Conservation (phyloP, 345 rosid genomes). For the Camelina hispida region DNA sequence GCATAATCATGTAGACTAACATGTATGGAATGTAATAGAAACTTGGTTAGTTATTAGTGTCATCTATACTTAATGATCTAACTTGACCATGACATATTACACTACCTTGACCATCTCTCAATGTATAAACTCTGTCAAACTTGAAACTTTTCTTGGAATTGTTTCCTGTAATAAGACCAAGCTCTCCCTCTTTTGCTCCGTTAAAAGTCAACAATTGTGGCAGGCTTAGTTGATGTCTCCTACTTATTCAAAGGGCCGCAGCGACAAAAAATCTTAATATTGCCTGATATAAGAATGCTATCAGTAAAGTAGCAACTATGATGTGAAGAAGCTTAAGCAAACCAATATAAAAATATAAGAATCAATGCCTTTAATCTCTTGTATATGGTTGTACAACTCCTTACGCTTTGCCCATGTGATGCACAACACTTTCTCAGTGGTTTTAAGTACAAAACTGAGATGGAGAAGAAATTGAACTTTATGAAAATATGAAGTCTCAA, state of each 20-base stretch:
- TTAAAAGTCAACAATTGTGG: slow-evolving; percentile 76
- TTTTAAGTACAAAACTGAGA: too few species aligned
- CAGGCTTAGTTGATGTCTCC: too few species aligned
- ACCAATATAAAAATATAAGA: slow-evolving; percentile 22
- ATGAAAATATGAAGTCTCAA: too few species aligned
- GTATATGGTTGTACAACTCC: slow-evolving; percentile 88
- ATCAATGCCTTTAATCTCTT: slow-evolving; percentile 72
- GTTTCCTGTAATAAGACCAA: slow-evolving; percentile 68
- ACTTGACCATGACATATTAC: slow-evolving; percentile 19
- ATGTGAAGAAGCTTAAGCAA: slow-evolving; percentile 24
- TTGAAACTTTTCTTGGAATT: slow-evolving; percentile 71
- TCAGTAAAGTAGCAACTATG: slow-evolving; percentile 20
- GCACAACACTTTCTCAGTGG: too few species aligned
- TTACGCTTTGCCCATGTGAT: slow-evolving; percentile 81
- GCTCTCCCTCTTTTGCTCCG: slow-evolving; percentile 88
- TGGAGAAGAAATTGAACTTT: too few species aligned
- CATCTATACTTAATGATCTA: background rate
- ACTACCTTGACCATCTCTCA: slow-evolving; percentile 90
- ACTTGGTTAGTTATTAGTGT: background rate
- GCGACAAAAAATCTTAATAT: slow-evolving; percentile 92
- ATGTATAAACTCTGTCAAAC: slow-evolving; percentile 86
- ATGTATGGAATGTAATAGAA: slow-evolving; percentile 76
- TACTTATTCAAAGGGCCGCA: slow-evolving; percentile 82
- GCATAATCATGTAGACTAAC: slow-evolving; percentile 33
- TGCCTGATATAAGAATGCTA: slow-evolving; percentile 60